Evolutionary conservation across 305 asterid genomes (phyloP).

Genomic region (Caryopteris hybrid): DNA sequence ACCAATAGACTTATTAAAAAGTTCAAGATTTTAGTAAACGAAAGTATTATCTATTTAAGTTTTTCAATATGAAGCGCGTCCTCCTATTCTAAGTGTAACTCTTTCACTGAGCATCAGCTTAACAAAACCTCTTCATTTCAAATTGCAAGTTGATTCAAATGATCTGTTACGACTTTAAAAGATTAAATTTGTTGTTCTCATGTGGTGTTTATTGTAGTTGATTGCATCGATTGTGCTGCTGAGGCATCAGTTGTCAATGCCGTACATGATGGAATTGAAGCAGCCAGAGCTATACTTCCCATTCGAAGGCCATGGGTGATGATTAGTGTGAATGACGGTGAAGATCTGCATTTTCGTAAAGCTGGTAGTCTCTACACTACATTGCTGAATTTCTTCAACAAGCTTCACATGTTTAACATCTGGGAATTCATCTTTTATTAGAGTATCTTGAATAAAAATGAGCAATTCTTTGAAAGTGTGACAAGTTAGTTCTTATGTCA

Average conservation of each 20-base stretch:
- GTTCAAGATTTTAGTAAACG: background rate
- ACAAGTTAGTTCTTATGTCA: no score
- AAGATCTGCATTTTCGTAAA: constrained; percentile 93
- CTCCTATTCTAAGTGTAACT: no score
- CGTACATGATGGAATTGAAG: constrained; percentile 77
- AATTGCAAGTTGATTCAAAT: no score
- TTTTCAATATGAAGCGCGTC: background rate
- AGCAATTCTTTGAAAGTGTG: background rate
- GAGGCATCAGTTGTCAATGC: constrained; percentile 84
- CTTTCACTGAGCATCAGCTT: no score
- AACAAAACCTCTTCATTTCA: no score
- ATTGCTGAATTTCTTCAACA: background rate
- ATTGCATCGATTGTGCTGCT: constrained; percentile 98
- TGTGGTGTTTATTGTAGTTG: constrained; percentile 42
- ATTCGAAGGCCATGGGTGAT: constrained; percentile 91
- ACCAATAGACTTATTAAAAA: background rate
- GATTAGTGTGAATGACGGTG: constrained; percentile 89
- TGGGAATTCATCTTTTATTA: background rate
- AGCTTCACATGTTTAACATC: background rate
- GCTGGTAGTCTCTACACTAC: constrained; percentile 45
- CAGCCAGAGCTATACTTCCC: constrained; percentile 65
- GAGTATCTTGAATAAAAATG: background rate
- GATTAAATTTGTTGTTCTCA: background rate
- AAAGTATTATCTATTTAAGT: background rate
- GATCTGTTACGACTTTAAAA: background rate